Evolutionary conservation across 1,284 basidiomycete species (phyloP).

Genomic region (Microbotryum intermedium): DNA sequence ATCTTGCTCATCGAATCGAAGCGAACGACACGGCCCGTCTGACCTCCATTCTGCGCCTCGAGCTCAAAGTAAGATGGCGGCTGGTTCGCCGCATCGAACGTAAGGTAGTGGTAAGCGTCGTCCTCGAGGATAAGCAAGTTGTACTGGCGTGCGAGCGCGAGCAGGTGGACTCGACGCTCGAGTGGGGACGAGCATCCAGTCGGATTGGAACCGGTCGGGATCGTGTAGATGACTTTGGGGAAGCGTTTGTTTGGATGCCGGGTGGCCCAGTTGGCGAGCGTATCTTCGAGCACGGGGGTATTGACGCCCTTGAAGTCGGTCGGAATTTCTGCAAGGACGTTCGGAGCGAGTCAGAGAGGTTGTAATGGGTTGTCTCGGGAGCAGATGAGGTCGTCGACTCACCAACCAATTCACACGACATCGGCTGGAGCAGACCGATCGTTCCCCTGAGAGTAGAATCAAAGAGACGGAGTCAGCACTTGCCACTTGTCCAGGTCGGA

Average conservation of each 20-base stretch:
- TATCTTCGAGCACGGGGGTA: conserved; percentile 54
- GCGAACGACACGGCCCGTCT: conserved; percentile 61
- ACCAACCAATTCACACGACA: conserved; percentile 60
- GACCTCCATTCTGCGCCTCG: conserved; percentile 44
- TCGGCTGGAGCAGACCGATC: conserved; percentile 43
- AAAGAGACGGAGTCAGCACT: neutral
- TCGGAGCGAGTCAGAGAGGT: neutral
- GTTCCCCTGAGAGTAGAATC: conserved; percentile 33
- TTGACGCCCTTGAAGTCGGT: conserved; percentile 70
- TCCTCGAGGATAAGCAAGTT: conserved; percentile 82
- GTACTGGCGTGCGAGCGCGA: conserved; percentile 63
- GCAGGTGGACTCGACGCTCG: conserved; percentile 66
- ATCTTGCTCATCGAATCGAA: conserved; percentile 87
- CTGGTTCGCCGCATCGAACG: conserved; percentile 48
- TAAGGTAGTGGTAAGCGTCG: conserved; percentile 67
- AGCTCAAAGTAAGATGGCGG: conserved; percentile 68
- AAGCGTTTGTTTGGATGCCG: conserved; percentile 50
- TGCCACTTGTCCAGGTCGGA: neutral
- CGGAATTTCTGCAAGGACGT: conserved; percentile 55
- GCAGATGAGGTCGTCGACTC: conserved; percentile 23
- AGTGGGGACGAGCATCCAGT: conserved; percentile 66
- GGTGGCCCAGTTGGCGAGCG: conserved; percentile 65
- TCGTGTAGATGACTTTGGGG: conserved; percentile 76
- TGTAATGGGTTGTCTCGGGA: neutral
- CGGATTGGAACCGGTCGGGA: conserved; percentile 56